phyloP scores from a whole-genome alignment of 2,329 filamentous ascomycete species.

The Neonectria hederae region DNA sequence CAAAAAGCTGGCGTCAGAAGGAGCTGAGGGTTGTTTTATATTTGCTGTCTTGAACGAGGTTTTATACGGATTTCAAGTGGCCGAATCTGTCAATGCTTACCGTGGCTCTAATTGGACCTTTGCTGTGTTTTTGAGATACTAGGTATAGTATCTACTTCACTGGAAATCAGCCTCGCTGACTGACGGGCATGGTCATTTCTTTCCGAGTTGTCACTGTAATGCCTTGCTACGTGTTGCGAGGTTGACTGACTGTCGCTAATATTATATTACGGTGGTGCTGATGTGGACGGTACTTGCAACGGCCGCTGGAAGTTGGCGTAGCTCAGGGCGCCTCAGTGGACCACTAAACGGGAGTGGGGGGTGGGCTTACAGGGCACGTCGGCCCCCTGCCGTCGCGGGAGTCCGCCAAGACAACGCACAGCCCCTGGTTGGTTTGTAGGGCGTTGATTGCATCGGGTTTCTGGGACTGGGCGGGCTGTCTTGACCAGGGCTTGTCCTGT shows the following conservation, averaged over 20 bases:
- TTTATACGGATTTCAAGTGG: too few species aligned
- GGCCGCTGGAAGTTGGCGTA: background rate
- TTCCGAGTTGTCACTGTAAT: too few species aligned
- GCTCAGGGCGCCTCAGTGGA: background rate
- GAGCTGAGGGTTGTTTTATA: background rate
- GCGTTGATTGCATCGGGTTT: background rate
- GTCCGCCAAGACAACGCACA: background rate
- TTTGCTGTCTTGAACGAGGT: too few species aligned
- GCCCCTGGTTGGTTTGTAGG: background rate
- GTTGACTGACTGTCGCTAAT: too few species aligned
- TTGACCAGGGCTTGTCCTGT: background rate
- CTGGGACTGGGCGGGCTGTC: background rate
- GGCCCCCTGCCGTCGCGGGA: too few species aligned
- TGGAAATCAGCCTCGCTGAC: too few species aligned
- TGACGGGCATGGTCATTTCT: too few species aligned
- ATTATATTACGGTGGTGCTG: background rate
- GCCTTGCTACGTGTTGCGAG: too few species aligned
- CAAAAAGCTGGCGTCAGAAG: background rate
- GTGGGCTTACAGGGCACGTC: background rate
- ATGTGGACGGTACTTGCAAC: background rate
- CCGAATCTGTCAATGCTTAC: too few species aligned
- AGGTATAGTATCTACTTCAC: too few species aligned
- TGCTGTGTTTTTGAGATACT: too few species aligned
- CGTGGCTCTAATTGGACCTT: too few species aligned
- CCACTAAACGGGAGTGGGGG: background rate